Base-by-base conservation (phyloP, 2,329 filamentous ascomycete species). In the Phialophora macrospora region DNA sequence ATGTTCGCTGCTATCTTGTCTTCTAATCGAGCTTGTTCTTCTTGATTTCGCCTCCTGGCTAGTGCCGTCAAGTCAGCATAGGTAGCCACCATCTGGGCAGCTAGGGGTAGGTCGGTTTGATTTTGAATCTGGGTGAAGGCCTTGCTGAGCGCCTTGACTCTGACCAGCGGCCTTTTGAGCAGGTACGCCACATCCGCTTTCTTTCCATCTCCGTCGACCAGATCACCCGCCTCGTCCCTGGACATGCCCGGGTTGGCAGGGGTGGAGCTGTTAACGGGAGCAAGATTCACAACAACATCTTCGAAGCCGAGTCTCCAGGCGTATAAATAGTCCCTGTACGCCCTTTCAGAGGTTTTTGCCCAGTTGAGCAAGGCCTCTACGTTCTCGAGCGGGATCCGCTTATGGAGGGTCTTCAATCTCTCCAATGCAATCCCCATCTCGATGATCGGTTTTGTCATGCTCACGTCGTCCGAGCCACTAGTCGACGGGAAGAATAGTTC, bases 221-320 rank as follows among this genome's bases (percentile, higher is more conserved):
- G 80, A 72, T 88, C 86, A 11, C 86, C 85, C 66, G 87, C 81
- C 54, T 85, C 81, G 73, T 88, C 86, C 68, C 84, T 80, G 38
- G 83, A 80, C 75, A 88, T 80, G 49, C 79, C 80, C 68, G 85
- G 83, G 63, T 87, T 84, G 7, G 73, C 67, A 12, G 69, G 68
- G 65, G 79, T 77, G n/a, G 72, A 65, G 71, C 90, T 88, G 24
- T 90, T 89, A 62, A 88, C 81, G 7, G 92, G 91, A 1, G 92
- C 93, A 38, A 98, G 86, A 75, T 97, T 98, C 72, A 99, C 92
- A 57, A 98, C 88, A 22, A 99, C 87, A 75, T 96, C 93, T 73
- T 97, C 91, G 77, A 98, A 99, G 0, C 95, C 95, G 55, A 98
- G 84, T 32, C 93, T 86, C 95, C 95, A 99, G 7, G 90, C 88